phyloP scores from a whole-genome alignment of 2,329 filamentous ascomycete genomes.

The Hymenoscyphus fraxineus region DNA sequence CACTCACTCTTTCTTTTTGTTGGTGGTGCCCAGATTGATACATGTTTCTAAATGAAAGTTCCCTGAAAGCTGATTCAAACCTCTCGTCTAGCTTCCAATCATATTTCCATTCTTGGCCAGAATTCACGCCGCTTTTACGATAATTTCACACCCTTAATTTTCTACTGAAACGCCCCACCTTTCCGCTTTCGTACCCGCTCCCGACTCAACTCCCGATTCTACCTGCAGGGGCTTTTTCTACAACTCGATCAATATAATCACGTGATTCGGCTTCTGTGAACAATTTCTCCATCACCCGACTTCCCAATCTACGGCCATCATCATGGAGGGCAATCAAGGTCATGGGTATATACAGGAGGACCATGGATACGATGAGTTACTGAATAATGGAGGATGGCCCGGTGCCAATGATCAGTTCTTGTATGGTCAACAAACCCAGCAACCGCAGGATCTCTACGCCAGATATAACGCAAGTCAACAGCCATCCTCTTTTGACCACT shows the following conservation, averaged over 20 bases:
- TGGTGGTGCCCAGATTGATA: neutral
- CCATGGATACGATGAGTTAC: slow-evolving; percentile 30
- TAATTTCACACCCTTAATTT: neutral
- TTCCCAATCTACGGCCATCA: slow-evolving; percentile 3
- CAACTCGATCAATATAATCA: slow-evolving; percentile 4
- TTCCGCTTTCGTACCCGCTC: slow-evolving; percentile 3
- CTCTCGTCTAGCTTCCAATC: slow-evolving; percentile 26
- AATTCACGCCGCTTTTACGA: neutral
- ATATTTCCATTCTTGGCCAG: neutral
- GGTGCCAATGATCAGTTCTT: slow-evolving; percentile 23
- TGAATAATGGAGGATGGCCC: slow-evolving; percentile 27
- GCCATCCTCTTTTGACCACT: slow-evolving; percentile 26
- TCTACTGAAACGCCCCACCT: neutral
- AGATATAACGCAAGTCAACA: slow-evolving; percentile 1
- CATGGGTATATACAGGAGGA: slow-evolving; percentile 29
- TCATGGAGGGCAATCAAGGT: slow-evolving; percentile 31
- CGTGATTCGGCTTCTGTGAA: neutral
- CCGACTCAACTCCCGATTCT: neutral
- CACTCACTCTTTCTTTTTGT: neutral
- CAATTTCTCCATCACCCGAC: neutral
- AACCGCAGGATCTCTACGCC: slow-evolving; percentile 7
- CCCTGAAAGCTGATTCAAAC: slow-evolving; percentile 27
- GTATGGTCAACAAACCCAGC: slow-evolving; percentile 21
- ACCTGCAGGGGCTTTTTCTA: neutral
- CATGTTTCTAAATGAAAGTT: neutral